Percentiles rank a stretch among this genome's conserved stretches.
Conservation (phyloP, 1,284 basidiomycete species). For the Volvariella volvacea region DNA sequence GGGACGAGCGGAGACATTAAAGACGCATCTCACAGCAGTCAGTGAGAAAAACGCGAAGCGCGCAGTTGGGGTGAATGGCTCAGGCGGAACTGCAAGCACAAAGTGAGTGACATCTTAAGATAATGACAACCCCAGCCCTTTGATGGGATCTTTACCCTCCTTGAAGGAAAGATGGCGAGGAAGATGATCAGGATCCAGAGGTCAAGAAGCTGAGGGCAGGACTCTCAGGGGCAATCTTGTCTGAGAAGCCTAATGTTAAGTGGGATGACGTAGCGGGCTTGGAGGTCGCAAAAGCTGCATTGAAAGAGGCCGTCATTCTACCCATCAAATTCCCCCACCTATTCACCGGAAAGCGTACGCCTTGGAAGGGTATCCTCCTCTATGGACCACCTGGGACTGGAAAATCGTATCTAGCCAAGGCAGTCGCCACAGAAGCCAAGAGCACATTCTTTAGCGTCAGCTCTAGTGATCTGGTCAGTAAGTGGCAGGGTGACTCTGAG, state of each 20-base stretch:
- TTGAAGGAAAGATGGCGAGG: conserved; percentile 59
- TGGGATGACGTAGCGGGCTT: conserved; percentile 99
- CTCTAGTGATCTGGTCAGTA: conserved; percentile 93
- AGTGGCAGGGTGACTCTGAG: conserved; percentile 99
- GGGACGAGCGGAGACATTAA: conserved; percentile 87
- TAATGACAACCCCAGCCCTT: background rate
- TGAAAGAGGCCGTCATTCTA: conserved; percentile 98
- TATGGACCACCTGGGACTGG: conserved; percentile 97
- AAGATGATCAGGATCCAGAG: conserved; percentile 84
- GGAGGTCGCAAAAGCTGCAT: conserved; percentile 88
- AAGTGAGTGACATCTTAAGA: conserved; percentile 47
- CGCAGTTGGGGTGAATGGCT: conserved; percentile 77
- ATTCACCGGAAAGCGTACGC: conserved; percentile 96
- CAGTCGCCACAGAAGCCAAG: conserved; percentile 98
- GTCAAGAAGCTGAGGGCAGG: conserved; percentile 92
- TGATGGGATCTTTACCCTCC: conserved; percentile 7
- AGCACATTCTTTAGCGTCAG: conserved; percentile 98
- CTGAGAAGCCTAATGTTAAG: conserved; percentile 92
- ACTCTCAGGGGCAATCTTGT: conserved; percentile 82
- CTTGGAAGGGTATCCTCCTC: conserved; percentile 92
- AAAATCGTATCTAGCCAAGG: conserved; percentile 94
- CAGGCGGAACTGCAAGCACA: conserved; percentile 53
- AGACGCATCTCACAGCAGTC: conserved; percentile 64
- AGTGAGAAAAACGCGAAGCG: conserved; percentile 68
- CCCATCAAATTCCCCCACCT: conserved; percentile 99